Evolutionary conservation across 1,284 basidiomycete species (phyloP).

Genomic region (Papiliotrema nemorosa): DNA sequence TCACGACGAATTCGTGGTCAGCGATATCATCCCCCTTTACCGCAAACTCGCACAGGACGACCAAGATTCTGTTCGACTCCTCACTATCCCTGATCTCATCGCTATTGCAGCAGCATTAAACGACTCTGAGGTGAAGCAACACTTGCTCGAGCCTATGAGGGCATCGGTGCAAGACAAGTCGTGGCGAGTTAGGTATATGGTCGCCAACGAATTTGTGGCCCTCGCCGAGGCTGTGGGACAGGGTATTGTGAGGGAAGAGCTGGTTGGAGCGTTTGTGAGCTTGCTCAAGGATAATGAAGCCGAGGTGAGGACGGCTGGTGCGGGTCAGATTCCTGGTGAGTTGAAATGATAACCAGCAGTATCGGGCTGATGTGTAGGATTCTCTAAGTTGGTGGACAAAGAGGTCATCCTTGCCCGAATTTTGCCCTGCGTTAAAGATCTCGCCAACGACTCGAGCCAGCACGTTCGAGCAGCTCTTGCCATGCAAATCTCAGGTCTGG

Average conservation of each 20-base stretch:
- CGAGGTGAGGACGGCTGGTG: slow-evolving; percentile 93
- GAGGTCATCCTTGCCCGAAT: slow-evolving; percentile 91
- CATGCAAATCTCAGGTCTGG: slow-evolving; percentile 95
- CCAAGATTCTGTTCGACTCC: slow-evolving; percentile 93
- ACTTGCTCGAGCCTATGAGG: slow-evolving; percentile 82
- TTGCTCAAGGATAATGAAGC: slow-evolving; percentile 98
- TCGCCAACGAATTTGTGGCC: slow-evolving; percentile 92
- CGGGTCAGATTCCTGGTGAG: slow-evolving; percentile 91
- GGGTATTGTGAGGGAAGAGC: slow-evolving; percentile 89
- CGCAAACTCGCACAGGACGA: slow-evolving; percentile 92
- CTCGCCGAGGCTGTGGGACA: slow-evolving; percentile 87
- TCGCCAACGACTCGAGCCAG: slow-evolving; percentile 90
- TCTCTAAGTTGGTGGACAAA: slow-evolving; percentile 89
- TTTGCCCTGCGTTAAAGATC: slow-evolving; percentile 93
- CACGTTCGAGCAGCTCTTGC: slow-evolving; percentile 96
- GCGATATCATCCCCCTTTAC: slow-evolving; percentile 89
- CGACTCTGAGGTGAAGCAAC: slow-evolving; percentile 83
- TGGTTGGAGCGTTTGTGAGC: slow-evolving; percentile 89
- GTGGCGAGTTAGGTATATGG: slow-evolving; percentile 99
- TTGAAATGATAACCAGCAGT: slow-evolving; percentile 4
- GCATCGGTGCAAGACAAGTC: slow-evolving; percentile 90
- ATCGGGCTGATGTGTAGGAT: slow-evolving; percentile 59
- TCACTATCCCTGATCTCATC: slow-evolving; percentile 96
- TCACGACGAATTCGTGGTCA: slow-evolving; percentile 65
- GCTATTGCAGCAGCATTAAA: slow-evolving; percentile 81